Evolutionary conservation across 2,329 filamentous ascomycete species (phyloP), one percentile per base, ranked within the genome.

Genomic region (Lachnellula suecica): DNA sequence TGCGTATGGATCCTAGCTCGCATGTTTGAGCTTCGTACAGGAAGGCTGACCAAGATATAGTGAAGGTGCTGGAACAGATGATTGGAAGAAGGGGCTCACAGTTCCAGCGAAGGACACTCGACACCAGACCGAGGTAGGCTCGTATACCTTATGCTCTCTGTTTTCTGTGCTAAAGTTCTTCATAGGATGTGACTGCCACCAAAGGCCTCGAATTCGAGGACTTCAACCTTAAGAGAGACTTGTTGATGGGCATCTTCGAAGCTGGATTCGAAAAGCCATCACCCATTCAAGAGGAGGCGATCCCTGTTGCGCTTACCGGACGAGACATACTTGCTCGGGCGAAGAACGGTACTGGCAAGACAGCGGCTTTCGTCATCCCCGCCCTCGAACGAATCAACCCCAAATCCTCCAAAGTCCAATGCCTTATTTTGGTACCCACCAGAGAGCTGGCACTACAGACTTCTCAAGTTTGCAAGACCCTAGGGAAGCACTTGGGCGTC

Each of bases 181-280:
- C 57, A 45, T 64, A 96, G 89, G 94, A 99, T 88, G 95, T 99
- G 57, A 97, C 93, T 52, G 92, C 91, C 66, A 99, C 93, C 27
- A 97, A 97, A 76, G 94, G 94, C 56, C 80, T 99, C 57, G 94
- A 99, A 64, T 99, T 97, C 68, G 95, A 99, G 73, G 90, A 97
- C 63, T 97, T 99, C 70, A 89, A 88, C 61, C 87, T 99, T 64
- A 96, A 96, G 78, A 83, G 94, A 69, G 90, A 96, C 70, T 78
- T 99, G 56, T 84, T 99, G 76, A 99, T 97, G 93, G 94, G 94
- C 58, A 97, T 99, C 62, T 99, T 97, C 72, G 94, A 99, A 77
- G 94, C 94, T 63, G 94, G 94, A 59, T 99, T 97, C 72, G 94
- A 99, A 72, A 97, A 96, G 75, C 94, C 94, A 15, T 99, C 94